Conservation (phyloP, 495 filamentous ascomycete species). For the Aspergillus asperescens region DNA sequence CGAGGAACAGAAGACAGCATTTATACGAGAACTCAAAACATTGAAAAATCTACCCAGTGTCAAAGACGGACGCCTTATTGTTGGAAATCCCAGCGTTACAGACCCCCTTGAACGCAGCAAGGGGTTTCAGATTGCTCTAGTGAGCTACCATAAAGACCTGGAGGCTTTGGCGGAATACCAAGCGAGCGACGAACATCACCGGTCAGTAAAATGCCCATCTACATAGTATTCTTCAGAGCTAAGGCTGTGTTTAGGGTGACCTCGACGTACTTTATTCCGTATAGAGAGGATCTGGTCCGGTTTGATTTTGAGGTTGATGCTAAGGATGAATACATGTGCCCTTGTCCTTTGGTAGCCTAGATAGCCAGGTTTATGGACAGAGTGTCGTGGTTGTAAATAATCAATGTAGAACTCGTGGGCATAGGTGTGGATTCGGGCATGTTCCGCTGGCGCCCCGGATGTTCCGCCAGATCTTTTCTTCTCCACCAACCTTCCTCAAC, state of each 20-base stretch:
- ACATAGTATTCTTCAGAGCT: not conserved
- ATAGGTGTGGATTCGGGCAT: too few species aligned
- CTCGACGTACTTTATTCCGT: conserved; percentile 41
- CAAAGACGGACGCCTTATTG: conserved; percentile 36
- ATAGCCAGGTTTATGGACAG: too few species aligned
- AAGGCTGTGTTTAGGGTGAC: conserved; percentile 27
- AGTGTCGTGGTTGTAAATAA: too few species aligned
- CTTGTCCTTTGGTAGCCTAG: conserved; percentile 24
- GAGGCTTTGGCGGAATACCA: conserved; percentile 42
- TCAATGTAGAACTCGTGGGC: too few species aligned
- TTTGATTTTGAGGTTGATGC: conserved; percentile 47
- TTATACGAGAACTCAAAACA: conserved; percentile 38
- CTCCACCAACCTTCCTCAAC: not conserved
- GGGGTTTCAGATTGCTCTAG: conserved; percentile 41
- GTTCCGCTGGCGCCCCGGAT: not conserved
- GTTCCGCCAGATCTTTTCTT: not conserved
- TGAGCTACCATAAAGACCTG: conserved; percentile 42
- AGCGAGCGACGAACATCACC: conserved; percentile 43
- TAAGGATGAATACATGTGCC: conserved; percentile 30
- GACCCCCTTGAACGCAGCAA: conserved; percentile 43
- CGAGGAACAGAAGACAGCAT: conserved; percentile 30
- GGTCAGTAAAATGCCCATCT: conserved; percentile 21
- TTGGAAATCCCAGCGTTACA: conserved; percentile 44
- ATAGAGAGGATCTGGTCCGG: conserved; percentile 42
- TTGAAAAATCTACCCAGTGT: conserved; percentile 39